Evolutionary conservation across 768 basidiomycete species (phyloP).

Genomic region (Naganishia friedmannii): DNA sequence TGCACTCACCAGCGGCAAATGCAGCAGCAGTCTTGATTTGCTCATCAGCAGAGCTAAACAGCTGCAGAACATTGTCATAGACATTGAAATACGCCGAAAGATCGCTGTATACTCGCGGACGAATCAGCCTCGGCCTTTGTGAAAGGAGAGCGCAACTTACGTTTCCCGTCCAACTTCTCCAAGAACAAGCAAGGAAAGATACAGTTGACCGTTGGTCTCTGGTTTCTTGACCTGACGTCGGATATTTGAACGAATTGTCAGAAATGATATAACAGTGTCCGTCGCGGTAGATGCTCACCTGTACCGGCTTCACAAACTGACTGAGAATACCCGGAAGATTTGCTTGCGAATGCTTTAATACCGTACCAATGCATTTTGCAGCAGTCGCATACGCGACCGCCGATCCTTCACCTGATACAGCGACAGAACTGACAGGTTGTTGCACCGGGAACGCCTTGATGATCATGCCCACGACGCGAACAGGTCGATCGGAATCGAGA

Average conservation of each 20-base stretch:
- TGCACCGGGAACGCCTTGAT: conserved; percentile 13
- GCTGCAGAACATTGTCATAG: conserved; percentile 49
- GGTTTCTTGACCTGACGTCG: conserved; percentile 36
- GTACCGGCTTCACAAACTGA: conserved; percentile 76
- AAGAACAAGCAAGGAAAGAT: conserved; percentile 79
- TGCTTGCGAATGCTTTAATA: conserved; percentile 67
- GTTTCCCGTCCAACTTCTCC: conserved; percentile 86
- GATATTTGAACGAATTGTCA: no score
- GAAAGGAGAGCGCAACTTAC: background rate
- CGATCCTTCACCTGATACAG: conserved; percentile 46
- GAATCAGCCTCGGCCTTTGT: background rate
- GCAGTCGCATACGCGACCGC: conserved; percentile 60
- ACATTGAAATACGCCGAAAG: conserved; percentile 68
- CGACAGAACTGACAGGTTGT: conserved; percentile 32
- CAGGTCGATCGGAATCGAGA: conserved; percentile 63
- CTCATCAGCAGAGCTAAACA: conserved; percentile 70
- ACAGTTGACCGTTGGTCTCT: conserved; percentile 65
- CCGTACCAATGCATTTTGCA: conserved; percentile 77
- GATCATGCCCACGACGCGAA: conserved; percentile 8
- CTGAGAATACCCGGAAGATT: conserved; percentile 79
- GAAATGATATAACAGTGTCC: background rate
- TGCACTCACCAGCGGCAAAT: conserved; percentile 74
- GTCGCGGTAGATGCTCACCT: conserved; percentile 53
- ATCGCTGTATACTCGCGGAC: conserved; percentile 62
- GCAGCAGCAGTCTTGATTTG: conserved; percentile 86